phyloP scores from a whole-genome alignment of 805 yeast species.

The Yarrowia yakushimensis region DNA sequence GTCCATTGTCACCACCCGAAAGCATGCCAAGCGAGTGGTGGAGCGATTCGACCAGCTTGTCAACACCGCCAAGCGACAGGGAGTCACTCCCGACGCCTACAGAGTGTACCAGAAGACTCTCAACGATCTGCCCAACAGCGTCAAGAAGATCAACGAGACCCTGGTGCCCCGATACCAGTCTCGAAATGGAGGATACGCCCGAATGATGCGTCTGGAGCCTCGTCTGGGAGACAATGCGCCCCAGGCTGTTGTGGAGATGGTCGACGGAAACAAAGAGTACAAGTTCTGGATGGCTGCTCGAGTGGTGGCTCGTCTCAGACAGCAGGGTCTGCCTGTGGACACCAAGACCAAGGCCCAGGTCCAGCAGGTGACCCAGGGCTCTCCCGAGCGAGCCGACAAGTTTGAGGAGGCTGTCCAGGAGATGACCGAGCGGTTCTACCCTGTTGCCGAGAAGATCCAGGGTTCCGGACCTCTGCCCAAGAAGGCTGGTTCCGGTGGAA shows the following conservation, averaged over 20 bases:
- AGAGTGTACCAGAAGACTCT: constrained; percentile 41
- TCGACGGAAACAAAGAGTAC: constrained; percentile 70
- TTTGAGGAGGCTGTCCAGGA: constrained; percentile 63
- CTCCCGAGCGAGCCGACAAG: constrained; percentile 49
- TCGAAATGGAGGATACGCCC: constrained; percentile 79
- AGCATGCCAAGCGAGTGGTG: constrained; percentile 70
- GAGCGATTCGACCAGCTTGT: constrained; percentile 61
- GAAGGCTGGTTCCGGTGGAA: not conserved
- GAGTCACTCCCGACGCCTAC: constrained; percentile 27
- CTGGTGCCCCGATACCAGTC: constrained; percentile 59
- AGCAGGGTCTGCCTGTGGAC: constrained; percentile 55
- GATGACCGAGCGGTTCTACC: constrained; percentile 48
- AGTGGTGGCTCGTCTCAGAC: constrained; percentile 73
- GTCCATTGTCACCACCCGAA: constrained; percentile 65
- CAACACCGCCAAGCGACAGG: constrained; percentile 50
- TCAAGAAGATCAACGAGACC: constrained; percentile 66
- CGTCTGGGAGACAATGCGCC: constrained; percentile 87
- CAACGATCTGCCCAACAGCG: constrained; percentile 47
- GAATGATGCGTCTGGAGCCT: constrained; percentile 79
- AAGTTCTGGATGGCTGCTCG: constrained; percentile 76
- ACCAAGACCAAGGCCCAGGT: constrained; percentile 55
- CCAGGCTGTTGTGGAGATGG: constrained; percentile 81
- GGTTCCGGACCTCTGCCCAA: constrained; percentile 7
- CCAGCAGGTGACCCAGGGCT: constrained; percentile 45
- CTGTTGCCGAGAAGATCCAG: constrained; percentile 21